These are phyloP conservation scores for Agastache rugosa DNA, from an alignment of 257 asterid genomes.

Conservation along the genomic window DNA sequence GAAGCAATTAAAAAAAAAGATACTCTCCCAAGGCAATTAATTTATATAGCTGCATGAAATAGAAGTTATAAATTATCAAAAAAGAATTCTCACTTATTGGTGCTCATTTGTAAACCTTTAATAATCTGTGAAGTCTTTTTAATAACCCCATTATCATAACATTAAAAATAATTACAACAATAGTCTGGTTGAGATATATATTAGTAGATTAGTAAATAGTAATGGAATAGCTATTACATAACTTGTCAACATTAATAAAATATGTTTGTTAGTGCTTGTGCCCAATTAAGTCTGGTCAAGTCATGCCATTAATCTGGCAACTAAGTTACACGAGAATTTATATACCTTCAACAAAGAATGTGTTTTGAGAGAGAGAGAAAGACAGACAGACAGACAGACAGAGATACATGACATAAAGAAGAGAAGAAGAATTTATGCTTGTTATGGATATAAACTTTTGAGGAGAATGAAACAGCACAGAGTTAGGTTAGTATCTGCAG, in stretches of 20 bases:
- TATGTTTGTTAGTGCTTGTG: constrained; percentile 27
- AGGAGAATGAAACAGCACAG: constrained; percentile 19
- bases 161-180: not conserved
- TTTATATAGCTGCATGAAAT: too few relatives aligned
- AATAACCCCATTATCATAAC: not conserved
- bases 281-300: constrained; percentile 22
- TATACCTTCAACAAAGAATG: not conserved
- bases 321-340: not conserved
- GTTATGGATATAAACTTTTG: constrained; percentile 25
- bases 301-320: not conserved
- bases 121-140: not conserved
- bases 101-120: not conserved
- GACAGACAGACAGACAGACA: constrained; percentile 9
- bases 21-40: too few relatives aligned
- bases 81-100: not conserved
- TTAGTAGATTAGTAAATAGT: constrained; percentile 8
- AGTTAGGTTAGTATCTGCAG: constrained; percentile 23
- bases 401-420: constrained; percentile 28
- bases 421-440: constrained; percentile 38
- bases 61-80: too few relatives aligned
- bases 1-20: too few relatives aligned
- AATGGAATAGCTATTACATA: constrained; percentile 12
- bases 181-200: not conserved
- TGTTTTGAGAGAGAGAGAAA: not conserved
- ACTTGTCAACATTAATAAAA: not conserved